Base-by-base conservation (phyloP, 176 grass and related monocot genomes). In the Oryza glaberrima region DNA sequence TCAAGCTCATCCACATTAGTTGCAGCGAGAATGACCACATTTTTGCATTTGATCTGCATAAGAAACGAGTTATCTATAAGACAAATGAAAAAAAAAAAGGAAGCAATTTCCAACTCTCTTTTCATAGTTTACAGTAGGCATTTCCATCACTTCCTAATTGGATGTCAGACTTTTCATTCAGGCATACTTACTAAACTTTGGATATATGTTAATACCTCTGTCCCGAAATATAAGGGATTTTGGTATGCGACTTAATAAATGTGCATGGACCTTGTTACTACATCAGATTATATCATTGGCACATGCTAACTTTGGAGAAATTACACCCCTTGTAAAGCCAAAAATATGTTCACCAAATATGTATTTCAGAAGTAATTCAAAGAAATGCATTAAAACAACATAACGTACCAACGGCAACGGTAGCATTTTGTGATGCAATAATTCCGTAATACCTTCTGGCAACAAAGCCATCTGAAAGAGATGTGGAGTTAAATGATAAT, bases 21-120 rank as follows among this genome's bases (percentile, higher is more conserved):
- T 86, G 96, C 93, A 75, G 91, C 83, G 78, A 99, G 86, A 85
- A 92, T 85, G 45, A 92, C 87, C 49, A 91, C 91, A 92, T 99
- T 99, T 88, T 86, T 88, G 88, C 96, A 99, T 90, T 99, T 99
- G 68, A 99, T 94, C 96, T 99, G 91, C 84, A 91, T 73, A 88
- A 64, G 51, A 70, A 86, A 83, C 63, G 52, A 84, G 30, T 84
- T 45, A 73, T 85, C 40, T 26, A 58, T 34, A 60, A 75, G 20
- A 28, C 13, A 69, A 85, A 69, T 40, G 65, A 30, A 13, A 66
- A 90, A 66, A 90, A 90, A 9, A 3, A 28, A 66, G 19, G 40
- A 41, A 44, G 43, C 43, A 44, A 67, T 20, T 41, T 35, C 14
- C 25, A 15, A 30, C 41, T 76, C 56, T 22, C n/a, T 61, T 19